These are phyloP conservation scores for Brettanomyces anomalus DNA, from an alignment of 805 yeast species.

Conservation along the genomic window DNA sequence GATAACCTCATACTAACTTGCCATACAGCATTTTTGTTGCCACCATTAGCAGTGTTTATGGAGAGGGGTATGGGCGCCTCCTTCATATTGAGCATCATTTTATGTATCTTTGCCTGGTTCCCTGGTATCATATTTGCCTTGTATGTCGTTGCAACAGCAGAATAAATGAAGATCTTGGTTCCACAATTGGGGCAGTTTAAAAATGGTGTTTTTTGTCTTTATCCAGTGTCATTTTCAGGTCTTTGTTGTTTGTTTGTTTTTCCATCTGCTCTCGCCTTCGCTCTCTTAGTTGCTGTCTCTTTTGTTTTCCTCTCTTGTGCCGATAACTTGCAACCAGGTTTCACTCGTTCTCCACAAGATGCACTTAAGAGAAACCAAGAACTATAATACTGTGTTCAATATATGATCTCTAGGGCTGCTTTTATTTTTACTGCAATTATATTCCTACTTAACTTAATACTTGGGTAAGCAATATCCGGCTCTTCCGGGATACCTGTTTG, in stretches of 20 bases:
- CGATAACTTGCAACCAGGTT: too few relatives aligned
- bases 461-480: too few relatives aligned
- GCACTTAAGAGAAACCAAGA: too few relatives aligned
- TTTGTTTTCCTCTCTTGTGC: too few relatives aligned
- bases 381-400: too few relatives aligned
- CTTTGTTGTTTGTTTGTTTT: neutral
- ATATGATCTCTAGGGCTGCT: too few relatives aligned
- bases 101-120: conserved; percentile 59
- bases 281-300: neutral
- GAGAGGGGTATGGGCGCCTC: conserved; percentile 57
- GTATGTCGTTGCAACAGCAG: conserved; percentile 37
- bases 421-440: too few relatives aligned
- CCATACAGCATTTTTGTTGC: conserved; percentile 37
- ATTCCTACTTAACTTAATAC: too few relatives aligned
- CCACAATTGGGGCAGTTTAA: neutral
- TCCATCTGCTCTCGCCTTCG: neutral
- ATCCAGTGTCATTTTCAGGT: neutral
- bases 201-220: neutral
- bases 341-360: too few relatives aligned
- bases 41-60: conserved; percentile 72
- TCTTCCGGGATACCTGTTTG: too few relatives aligned
- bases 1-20: neutral
- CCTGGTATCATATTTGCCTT: conserved; percentile 76
- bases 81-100: conserved; percentile 54
- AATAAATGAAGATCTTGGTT: neutral